Conservation (phyloP, 106 monocot genomes). For the Amphibolis antarctica region DNA sequence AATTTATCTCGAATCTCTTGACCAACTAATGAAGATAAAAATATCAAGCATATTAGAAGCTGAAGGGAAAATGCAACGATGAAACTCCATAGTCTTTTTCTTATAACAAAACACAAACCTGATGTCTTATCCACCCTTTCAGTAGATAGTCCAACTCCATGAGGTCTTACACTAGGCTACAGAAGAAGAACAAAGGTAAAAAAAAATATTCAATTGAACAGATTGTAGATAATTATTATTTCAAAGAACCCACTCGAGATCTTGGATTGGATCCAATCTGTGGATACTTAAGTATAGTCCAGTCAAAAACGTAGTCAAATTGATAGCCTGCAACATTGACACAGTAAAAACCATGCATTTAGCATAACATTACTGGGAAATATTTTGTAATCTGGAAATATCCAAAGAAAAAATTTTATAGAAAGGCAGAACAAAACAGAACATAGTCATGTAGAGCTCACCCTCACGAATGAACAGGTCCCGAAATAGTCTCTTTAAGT, state of each 20-base stretch:
- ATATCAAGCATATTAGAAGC: neutral
- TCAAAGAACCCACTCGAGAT: conserved; percentile 21
- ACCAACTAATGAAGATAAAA: conserved; percentile 8
- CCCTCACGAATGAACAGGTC: conserved; percentile 80
- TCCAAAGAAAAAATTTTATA: neutral
- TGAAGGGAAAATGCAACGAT: neutral
- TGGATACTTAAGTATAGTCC: conserved; percentile 60
- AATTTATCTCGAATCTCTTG: conserved; percentile 43
- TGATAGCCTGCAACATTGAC: conserved; percentile 31
- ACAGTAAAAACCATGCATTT: neutral
- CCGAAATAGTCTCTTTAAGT: conserved; percentile 67
- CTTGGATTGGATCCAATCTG: conserved; percentile 30
- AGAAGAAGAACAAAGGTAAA: neutral
- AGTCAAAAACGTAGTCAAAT: conserved; percentile 79
- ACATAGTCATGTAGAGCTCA: neutral
- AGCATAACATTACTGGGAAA: neutral
- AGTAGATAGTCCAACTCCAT: conserved; percentile 28
- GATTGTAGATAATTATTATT: neutral
- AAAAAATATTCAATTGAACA: neutral
- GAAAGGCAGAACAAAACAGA: neutral
- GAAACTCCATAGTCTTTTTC: too few species aligned
- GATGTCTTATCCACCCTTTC: conserved; percentile 30
- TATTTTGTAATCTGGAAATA: conserved; percentile 2
- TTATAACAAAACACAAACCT: conserved; percentile 25
- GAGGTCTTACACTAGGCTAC: conserved; percentile 28